phyloP scores from a whole-genome alignment of 2,329 filamentous ascomycete species.

The Hypoxylon sp. region DNA sequence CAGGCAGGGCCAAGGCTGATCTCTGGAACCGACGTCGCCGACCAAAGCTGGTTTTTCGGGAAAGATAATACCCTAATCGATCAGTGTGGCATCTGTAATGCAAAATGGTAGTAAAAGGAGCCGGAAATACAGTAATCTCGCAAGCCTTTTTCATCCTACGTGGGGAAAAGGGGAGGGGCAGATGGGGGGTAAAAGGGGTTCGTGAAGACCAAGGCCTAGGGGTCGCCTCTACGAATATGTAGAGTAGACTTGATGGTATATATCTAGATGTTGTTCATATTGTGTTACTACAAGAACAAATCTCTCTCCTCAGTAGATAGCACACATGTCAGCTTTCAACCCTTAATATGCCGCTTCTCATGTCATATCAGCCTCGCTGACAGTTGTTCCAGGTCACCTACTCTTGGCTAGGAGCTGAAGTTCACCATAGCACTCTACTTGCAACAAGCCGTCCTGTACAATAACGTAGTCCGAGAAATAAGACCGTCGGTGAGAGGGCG shows the following conservation, averaged over 20 bases:
- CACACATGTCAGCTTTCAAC: neutral
- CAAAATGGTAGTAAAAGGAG: neutral
- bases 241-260: neutral
- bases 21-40: neutral
- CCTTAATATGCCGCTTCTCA: neutral
- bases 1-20: conserved; percentile 12
- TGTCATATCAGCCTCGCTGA: neutral
- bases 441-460: neutral
- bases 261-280: neutral
- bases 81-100: neutral
- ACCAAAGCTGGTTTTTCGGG: conserved; percentile 6
- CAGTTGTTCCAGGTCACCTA: neutral
- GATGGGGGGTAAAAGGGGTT: no score
- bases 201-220: neutral
- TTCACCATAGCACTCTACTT: conserved; percentile 3
- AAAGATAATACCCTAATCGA: conserved; percentile 2
- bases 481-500: neutral
- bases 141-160: neutral
- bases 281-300: neutral
- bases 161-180: neutral
- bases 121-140: conserved; percentile 8
- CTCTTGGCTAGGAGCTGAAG: neutral
- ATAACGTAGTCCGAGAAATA: neutral
- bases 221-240: neutral
- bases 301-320: neutral